Evolutionary conservation across 2,329 filamentous ascomycete genomes (phyloP).

Genomic region (Apiospora pterosperma): DNA sequence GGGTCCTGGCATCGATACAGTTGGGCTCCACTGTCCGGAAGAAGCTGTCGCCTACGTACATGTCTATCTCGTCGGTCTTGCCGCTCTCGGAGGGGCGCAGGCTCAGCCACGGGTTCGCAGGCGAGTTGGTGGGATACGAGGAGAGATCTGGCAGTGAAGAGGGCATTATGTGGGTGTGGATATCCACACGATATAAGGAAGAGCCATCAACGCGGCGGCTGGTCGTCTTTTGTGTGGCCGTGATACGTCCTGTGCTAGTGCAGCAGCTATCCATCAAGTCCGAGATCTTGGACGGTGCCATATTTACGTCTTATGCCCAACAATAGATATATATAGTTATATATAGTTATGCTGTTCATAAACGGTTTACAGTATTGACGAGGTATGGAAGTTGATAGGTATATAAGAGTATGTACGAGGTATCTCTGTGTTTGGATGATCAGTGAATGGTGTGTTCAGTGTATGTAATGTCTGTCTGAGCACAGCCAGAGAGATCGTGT

Average conservation of each 20-base stretch:
- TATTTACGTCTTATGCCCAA: constrained; percentile 2
- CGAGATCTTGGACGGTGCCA: constrained; percentile 16
- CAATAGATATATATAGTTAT: too few species aligned
- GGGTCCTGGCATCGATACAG: constrained; percentile 25
- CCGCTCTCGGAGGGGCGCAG: constrained; percentile 20
- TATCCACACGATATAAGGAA: constrained; percentile 31
- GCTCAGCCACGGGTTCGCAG: constrained; percentile 31
- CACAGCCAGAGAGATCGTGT: background rate
- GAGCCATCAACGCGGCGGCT: constrained; percentile 4
- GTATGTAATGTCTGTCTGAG: background rate
- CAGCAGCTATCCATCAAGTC: constrained; percentile 10
- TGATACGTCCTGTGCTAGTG: constrained; percentile 6
- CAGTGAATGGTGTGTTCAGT: background rate
- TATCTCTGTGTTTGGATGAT: too few species aligned
- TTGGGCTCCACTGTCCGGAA: constrained; percentile 31
- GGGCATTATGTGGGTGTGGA: constrained; percentile 36
- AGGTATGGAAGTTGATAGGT: too few species aligned
- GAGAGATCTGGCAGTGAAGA: constrained; percentile 34
- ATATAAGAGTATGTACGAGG: too few species aligned
- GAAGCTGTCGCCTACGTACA: constrained; percentile 30
- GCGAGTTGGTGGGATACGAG: constrained; percentile 42
- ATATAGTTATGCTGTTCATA: background rate
- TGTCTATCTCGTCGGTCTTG: constrained; percentile 25
- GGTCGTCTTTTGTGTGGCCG: background rate
- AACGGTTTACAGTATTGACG: background rate